Conservation (phyloP, 768 basidiomycete species). For the Tephrocybe sp. region DNA sequence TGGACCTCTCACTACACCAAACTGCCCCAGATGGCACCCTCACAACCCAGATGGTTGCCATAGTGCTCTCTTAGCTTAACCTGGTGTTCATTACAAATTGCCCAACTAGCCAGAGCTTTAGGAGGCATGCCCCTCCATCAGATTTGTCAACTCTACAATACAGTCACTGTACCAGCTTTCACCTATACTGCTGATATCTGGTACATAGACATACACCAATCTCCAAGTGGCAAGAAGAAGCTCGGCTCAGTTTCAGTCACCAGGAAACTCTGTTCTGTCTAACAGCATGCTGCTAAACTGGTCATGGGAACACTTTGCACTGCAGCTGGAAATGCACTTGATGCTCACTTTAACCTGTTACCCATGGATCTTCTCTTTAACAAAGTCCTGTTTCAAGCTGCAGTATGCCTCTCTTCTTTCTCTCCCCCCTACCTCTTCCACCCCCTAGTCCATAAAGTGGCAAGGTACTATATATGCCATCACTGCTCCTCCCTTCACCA, state of each 20-base stretch:
- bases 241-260: slow-evolving; percentile 1
- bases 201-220: background rate
- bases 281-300: background rate
- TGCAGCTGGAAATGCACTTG: slow-evolving; percentile 3
- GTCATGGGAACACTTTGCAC: slow-evolving; percentile 9
- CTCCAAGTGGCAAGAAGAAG: slow-evolving; percentile 2
- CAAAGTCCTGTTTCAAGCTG: background rate
- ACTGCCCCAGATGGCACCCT: background rate
- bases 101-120: background rate
- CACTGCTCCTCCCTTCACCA: slow-evolving; percentile 12
- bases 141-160: slow-evolving; percentile 12
- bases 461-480: background rate
- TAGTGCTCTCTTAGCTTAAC: background rate
- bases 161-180: slow-evolving; percentile 2
- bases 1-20: background rate
- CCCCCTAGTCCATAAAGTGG: background rate
- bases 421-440: slow-evolving; percentile 10
- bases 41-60: background rate
- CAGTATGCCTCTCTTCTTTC: slow-evolving; percentile 2
- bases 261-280: slow-evolving; percentile 2
- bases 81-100: slow-evolving; percentile 1
- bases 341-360: slow-evolving; percentile 8
- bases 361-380: background rate
- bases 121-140: background rate
- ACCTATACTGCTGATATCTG: slow-evolving; percentile 5